Base-by-base conservation (phyloP, 257 asterid species). In the Lavandula angustifolia region DNA sequence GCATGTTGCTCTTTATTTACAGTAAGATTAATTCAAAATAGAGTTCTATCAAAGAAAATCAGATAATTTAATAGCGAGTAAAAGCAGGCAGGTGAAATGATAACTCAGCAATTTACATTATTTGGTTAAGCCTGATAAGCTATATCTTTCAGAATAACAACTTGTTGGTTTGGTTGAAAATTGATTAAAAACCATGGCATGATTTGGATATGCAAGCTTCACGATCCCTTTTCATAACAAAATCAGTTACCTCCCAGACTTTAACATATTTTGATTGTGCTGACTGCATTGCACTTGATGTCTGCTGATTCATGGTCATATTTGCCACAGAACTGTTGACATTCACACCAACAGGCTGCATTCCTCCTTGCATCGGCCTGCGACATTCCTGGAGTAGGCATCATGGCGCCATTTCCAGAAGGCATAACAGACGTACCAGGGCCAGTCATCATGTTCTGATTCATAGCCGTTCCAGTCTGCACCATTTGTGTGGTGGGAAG, bases 231-330 rank as follows among this genome's bases (percentile, higher is more conserved):
- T 55, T 42, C 29, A 42, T 29, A 22, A 41, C 13, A 60, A 6
- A 41, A 60, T 40, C 50, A 66, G 37, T 69, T 87, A 92, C 98
- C 98, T 92, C 98, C 98, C 98, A 92, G 76, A 89, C 86, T 84
- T 81, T 81, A 37, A 89, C 79, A 51, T 84, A 92, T 71, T 83
- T 83, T 48, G 95, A 85, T 49, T 85, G 96, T 48, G 96, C 80
- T 34, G 97, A 50, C 72, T 79, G 92, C 61, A 85, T 58, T 44
- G 82, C 64, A 76, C 73, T 78, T 47, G 92, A 70, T 27, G 95
- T 68, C 78, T 80, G 96, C 84, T 87, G 96, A 47, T 87, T 68
- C 59, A 83, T 53, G 67, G 96, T 72, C 79, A 80, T 86, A 80
- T 83, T 83, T 69, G 81, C 62, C 71, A 75, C 74, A 46, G 85